Evolutionary conservation across 345 rosid species (phyloP).

Genomic region (Mercurialis annua): DNA sequence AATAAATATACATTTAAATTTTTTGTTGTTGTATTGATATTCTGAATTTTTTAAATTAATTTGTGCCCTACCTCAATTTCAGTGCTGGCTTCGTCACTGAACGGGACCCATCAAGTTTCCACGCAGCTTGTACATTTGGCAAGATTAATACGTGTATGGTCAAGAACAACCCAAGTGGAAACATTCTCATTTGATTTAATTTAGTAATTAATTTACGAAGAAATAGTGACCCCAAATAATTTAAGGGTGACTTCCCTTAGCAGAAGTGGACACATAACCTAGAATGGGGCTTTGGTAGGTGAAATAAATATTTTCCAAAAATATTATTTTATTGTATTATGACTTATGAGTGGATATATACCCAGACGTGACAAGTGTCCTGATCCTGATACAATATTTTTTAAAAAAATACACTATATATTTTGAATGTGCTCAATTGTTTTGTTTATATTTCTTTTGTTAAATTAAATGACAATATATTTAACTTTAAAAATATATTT

Average conservation of each 20-base stretch:
- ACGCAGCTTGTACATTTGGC: background rate
- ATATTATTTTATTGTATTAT: background rate
- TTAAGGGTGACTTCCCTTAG: background rate
- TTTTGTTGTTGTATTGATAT: too few relatives aligned
- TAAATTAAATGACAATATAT: too few relatives aligned
- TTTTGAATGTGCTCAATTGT: too few relatives aligned
- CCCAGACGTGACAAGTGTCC: background rate
- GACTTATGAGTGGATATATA: background rate
- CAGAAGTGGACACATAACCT: background rate
- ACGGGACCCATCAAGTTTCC: background rate
- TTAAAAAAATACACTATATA: too few relatives aligned
- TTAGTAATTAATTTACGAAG: too few relatives aligned
- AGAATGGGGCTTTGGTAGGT: background rate
- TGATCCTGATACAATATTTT: too few relatives aligned
- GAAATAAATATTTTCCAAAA: background rate
- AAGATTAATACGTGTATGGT: background rate
- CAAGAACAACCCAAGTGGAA: background rate
- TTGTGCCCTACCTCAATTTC: too few relatives aligned
- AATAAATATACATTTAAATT: too few relatives aligned
- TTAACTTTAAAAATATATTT: too few relatives aligned
- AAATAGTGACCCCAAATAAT: background rate
- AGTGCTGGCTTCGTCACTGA: background rate
- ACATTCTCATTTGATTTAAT: background rate
- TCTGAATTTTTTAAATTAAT: too few relatives aligned
- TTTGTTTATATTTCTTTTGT: too few relatives aligned